Percentiles rank a stretch among this genome's conserved stretches.
phyloP scores from a whole-genome alignment of 257 asterid species.

The Lithospermum erythrorhizon region DNA sequence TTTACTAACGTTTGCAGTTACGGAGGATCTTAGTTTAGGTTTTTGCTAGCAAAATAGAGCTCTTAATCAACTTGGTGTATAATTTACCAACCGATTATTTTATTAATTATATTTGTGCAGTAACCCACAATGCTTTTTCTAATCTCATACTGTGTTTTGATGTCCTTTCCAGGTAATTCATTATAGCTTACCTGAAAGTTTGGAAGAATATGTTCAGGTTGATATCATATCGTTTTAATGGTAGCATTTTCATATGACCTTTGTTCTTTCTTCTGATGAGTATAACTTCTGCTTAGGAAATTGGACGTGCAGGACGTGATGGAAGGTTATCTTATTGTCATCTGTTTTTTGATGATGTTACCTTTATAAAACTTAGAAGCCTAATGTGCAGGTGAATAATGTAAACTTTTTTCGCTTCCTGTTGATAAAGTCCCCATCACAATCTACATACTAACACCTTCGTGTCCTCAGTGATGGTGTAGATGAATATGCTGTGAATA shows the following conservation, averaged over 20 bases:
- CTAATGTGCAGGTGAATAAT: constrained; percentile 63
- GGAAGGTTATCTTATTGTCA: constrained; percentile 85
- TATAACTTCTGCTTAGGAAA: constrained; percentile 44
- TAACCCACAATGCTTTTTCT: background rate
- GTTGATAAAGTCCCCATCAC: background rate
- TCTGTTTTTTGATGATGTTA: constrained; percentile 70
- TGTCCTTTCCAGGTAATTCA: constrained; percentile 67
- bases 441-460: background rate
- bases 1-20: background rate
- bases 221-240: constrained; percentile 13
- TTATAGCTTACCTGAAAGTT: constrained; percentile 88
- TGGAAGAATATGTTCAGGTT: constrained; percentile 98
- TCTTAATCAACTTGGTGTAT: too few species aligned
- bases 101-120: too few species aligned
- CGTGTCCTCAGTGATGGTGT: constrained; percentile 66
- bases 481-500: constrained; percentile 75
- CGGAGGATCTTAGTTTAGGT: background rate
- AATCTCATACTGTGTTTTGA: background rate
- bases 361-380: constrained; percentile 83
- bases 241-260: constrained; percentile 4
- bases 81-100: too few species aligned
- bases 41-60: background rate
- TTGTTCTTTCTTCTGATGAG: background rate
- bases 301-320: constrained; percentile 99
- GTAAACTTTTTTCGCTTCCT: constrained; percentile 9